Base-by-base conservation (phyloP, 208 protist species). In the Leishmania turanica region DNA sequence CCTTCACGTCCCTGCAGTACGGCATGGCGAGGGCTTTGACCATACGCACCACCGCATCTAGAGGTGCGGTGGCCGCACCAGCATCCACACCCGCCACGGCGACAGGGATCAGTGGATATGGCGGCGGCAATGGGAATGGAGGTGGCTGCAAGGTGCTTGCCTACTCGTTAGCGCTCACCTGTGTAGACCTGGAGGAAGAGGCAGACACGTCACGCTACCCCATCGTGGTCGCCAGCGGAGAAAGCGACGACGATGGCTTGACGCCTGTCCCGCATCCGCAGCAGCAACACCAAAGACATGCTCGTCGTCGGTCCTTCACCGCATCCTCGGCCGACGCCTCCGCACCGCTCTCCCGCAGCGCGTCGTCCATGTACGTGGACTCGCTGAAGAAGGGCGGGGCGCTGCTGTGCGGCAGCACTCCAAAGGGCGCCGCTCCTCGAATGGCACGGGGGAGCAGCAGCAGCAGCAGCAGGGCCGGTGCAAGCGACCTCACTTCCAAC, bases 1-100 rank as follows among this genome's bases (percentile, higher is more conserved):
- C 84, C 27, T 85, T 84, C 37, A 84, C 78, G 34, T 73, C 87
- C 37, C 83, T 95, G 78, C 87, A 91, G 81, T 95, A 93, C 82
- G 91, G 89, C 49, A 82, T 85, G 82, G 82, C 82, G 7, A 65
- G 54, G 17, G 64, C 82, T n/a, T 45, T 85, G n/a, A 74, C 64
- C 6, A 64, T 85, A 69, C 47, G 77, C 66, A 85, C 89, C 42
- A 75, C 86, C 45, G 73, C 75, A 15, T 78, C 88, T 64, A 47
- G 69, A 73, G 69, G 13, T 54, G 31, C 40, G 21, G 69, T 17
- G 40, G 69, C 69, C 8, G 27, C 68, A 49, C 8, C 68, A 27
- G 68, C 37, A 51, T 24, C 27, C 40, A 34, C 45, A 51, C 45
- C 69, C 9, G 13, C 24, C 78, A 53, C 40, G 13, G 69, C 69